These are phyloP conservation scores for Recurvomyces mirabilis DNA, from an alignment of 495 filamentous ascomycete genomes.

Conservation along the genomic window DNA sequence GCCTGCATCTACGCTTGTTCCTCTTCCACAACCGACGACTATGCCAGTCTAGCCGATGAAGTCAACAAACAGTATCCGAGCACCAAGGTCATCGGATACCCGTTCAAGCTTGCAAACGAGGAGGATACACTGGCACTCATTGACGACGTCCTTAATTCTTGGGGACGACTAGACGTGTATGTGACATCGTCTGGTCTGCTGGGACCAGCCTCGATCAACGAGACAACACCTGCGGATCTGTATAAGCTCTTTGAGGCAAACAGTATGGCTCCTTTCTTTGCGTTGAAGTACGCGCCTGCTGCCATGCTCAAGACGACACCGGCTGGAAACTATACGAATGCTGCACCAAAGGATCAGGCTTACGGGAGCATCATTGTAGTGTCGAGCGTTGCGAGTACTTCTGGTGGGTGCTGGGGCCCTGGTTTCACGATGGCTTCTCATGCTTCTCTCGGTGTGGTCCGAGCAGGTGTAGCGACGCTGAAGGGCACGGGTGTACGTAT, in stretches of 20 bases:
- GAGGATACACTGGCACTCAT: slow-evolving; percentile 49
- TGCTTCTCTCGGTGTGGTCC: slow-evolving; percentile 48
- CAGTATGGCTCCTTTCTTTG: slow-evolving; percentile 49
- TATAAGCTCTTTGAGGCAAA: slow-evolving; percentile 47
- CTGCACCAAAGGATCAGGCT: slow-evolving; percentile 42
- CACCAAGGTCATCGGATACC: slow-evolving; percentile 48
- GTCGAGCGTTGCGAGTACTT: slow-evolving; percentile 40
- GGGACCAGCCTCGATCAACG: slow-evolving; percentile 44
- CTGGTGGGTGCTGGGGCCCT: slow-evolving; percentile 47
- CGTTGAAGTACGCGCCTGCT: slow-evolving; percentile 49
- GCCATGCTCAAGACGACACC: slow-evolving; percentile 48
- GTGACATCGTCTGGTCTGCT: slow-evolving; percentile 45
- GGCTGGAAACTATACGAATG: slow-evolving; percentile 46
- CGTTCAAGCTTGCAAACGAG: slow-evolving; percentile 43
- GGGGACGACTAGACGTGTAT: slow-evolving; percentile 49
- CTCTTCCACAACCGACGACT: slow-evolving; percentile 21
- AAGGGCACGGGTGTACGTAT: slow-evolving; percentile 48
- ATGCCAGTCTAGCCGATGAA: slow-evolving; percentile 26
- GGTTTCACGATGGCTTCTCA: slow-evolving; percentile 47
- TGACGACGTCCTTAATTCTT: slow-evolving; percentile 49
- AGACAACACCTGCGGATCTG: slow-evolving; percentile 42
- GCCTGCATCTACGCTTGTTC: slow-evolving; percentile 48
- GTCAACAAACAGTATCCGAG: slow-evolving; percentile 36
- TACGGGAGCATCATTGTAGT: slow-evolving; percentile 53
- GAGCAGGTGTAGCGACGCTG: slow-evolving; percentile 44